Base-by-base conservation (phyloP, 1,284 basidiomycete genomes). In the Sporisorium scitamineum region DNA sequence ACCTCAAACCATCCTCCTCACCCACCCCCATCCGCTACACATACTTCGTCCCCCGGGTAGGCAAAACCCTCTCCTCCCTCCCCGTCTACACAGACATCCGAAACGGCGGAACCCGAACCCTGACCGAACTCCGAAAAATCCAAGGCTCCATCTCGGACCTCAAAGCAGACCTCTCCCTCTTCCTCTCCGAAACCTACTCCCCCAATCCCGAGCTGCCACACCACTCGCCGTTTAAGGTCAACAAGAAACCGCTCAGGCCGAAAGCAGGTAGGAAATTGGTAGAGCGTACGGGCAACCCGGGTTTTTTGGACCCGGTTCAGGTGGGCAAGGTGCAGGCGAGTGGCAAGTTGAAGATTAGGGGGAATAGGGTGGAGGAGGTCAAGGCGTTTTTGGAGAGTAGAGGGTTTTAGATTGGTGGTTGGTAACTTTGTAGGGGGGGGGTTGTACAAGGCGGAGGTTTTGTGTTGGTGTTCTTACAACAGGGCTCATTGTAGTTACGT, bases 1-100 rank as follows among this genome's bases (percentile, higher is more conserved):
- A 9, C 42, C 31, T 22, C 31, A 39, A 24, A 20, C 51, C 51
- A 11, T n/a, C 31, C 10, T 32, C 37, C 24, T 50, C 20, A 5
- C 37, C 68, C 0, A 76, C 70, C 16, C 34, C 74, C 10, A 54
- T 81, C 1, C 41, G 45, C 34, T 70, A 81, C 57, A 65, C 57
- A 39, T 81, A 81, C 66, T 81, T 75, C 56, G 76, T 81, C 26
- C 72, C 76, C 0, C 75, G 80, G 14, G 78, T 81, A 6, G 80
- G 80, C 16, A 65, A 73, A 47, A 65, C 65, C 6, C 56, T 51
- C 41, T 62, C 63, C 39, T 67, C 51, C 5, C 61, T 78, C n/a
- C 80, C 80, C 26, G 80, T 81, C 26, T 81, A 81, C 61, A 68
- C 76, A 13, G 76, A 80, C 41, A 31, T 74, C 2, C 75, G 78